Evolutionary conservation across 495 filamentous ascomycete genomes (phyloP).

Genomic region (Tuber aestivum): DNA sequence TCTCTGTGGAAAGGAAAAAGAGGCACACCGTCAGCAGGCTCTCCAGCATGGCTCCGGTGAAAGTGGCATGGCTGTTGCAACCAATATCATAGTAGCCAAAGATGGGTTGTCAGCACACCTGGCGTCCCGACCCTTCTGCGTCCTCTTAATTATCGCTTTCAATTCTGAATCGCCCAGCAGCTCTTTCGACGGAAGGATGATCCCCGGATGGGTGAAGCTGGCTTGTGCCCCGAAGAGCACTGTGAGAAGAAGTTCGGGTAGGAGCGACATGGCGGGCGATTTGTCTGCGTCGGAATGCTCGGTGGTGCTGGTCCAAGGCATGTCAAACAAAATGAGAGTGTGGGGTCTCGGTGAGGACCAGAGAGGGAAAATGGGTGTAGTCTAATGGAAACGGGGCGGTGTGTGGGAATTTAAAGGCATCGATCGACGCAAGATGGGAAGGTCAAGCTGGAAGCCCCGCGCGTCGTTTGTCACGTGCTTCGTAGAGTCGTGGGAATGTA

Average conservation of each 20-base stretch:
- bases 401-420: neutral
- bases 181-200: constrained; percentile 41
- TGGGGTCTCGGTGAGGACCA: neutral
- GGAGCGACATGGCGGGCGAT: constrained; percentile 23
- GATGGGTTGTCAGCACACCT: constrained; percentile 27
- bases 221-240: constrained; percentile 44
- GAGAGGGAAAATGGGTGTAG: neutral
- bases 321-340: neutral
- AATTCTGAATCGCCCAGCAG: constrained; percentile 37
- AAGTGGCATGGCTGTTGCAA: neutral
- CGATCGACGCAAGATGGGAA: neutral
- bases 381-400: neutral
- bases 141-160: constrained; percentile 44
- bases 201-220: constrained; percentile 44
- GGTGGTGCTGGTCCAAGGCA: neutral
- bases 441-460: neutral
- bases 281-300: neutral
- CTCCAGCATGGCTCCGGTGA: neutral
- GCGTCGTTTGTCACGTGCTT: neutral
- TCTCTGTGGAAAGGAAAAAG: constrained; percentile 44
- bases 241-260: constrained; percentile 39
- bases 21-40: neutral
- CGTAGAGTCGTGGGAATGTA: neutral
- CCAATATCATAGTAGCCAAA: neutral
- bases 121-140: constrained; percentile 40